phyloP scores from a whole-genome alignment of 805 yeast genomes.

The Vanderwaltozyma verrucispora region DNA sequence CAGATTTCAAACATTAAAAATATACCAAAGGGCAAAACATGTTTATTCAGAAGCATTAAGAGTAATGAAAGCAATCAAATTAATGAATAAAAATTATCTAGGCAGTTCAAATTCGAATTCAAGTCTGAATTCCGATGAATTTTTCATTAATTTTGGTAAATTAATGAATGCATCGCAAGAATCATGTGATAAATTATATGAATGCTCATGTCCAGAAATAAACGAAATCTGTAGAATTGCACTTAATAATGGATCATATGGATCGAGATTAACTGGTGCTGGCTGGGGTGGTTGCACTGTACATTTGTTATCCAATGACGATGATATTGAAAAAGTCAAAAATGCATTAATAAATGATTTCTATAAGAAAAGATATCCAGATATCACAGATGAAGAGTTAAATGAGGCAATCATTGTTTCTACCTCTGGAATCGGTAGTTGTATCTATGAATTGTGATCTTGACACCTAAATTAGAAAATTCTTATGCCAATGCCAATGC shows the following conservation, averaged over 20 bases:
- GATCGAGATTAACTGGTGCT: slow-evolving; percentile 70
- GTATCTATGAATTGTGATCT: slow-evolving; percentile 18
- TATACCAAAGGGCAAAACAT: slow-evolving; percentile 52
- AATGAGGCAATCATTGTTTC: slow-evolving; percentile 44
- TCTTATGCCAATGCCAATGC: no score
- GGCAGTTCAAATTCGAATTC: no score
- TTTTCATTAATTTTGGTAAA: slow-evolving; percentile 37
- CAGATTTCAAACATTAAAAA: slow-evolving; percentile 40
- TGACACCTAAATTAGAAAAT: no score
- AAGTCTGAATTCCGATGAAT: no score
- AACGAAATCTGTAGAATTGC: slow-evolving; percentile 47
- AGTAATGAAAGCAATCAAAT: slow-evolving; percentile 40
- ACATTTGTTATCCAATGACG: slow-evolving; percentile 37
- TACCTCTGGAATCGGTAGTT: slow-evolving; percentile 46
- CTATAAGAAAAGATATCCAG: slow-evolving; percentile 40
- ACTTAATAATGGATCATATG: slow-evolving; percentile 43
- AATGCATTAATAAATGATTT: slow-evolving; percentile 42
- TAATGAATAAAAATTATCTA: slow-evolving; percentile 22
- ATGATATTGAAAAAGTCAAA: slow-evolving; percentile 27
- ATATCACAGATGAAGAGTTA: slow-evolving; percentile 35
- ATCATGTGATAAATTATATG: slow-evolving; percentile 38
- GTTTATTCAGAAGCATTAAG: slow-evolving; percentile 53
- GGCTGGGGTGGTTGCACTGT: slow-evolving; percentile 72
- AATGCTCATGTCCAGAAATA: slow-evolving; percentile 48
- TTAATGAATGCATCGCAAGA: slow-evolving; percentile 51